phyloP scores from a whole-genome alignment of 768 basidiomycete genomes.

The Crassisporium funariophilum region DNA sequence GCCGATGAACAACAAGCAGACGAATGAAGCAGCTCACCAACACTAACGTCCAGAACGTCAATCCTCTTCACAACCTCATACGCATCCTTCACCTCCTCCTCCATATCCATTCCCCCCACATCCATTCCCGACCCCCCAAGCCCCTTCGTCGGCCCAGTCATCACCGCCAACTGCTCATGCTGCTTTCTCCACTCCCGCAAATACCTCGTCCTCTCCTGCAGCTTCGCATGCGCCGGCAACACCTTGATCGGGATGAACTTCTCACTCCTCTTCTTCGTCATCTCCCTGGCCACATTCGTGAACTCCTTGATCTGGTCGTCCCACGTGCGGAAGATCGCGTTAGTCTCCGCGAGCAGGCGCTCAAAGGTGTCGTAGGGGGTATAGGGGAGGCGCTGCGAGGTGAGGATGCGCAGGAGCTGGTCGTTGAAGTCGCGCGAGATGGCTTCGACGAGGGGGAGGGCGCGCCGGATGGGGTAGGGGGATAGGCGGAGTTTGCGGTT shows the following conservation, averaged over 20 bases:
- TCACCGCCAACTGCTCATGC: slow-evolving; percentile 95
- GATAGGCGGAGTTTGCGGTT: slow-evolving; percentile 95
- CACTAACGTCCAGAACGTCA: slow-evolving; percentile 92
- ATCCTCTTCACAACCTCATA: slow-evolving; percentile 98
- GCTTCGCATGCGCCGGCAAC: slow-evolving; percentile 83
- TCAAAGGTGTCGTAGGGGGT: slow-evolving; percentile 96
- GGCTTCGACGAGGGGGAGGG: slow-evolving; percentile 95
- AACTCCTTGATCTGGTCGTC: slow-evolving; percentile 92
- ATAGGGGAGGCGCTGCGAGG: slow-evolving; percentile 89
- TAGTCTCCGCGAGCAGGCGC: slow-evolving; percentile 72
- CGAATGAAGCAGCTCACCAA: slow-evolving; percentile 53
- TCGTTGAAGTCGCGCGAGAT: slow-evolving; percentile 98
- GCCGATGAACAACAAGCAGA: background rate
- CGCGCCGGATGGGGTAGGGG: slow-evolving; percentile 94
- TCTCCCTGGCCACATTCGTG: slow-evolving; percentile 89
- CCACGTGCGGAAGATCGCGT: slow-evolving; percentile 83
- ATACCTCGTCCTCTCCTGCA: slow-evolving; percentile 87
- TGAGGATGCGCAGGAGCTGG: slow-evolving; percentile 87
- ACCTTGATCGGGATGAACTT: slow-evolving; percentile 98
- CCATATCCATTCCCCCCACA: slow-evolving; percentile 94
- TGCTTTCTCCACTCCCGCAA: slow-evolving; percentile 93
- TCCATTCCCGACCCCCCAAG: slow-evolving; percentile 70
- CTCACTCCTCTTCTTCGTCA: slow-evolving; percentile 85
- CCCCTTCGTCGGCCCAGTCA: slow-evolving; percentile 95
- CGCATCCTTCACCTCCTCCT: slow-evolving; percentile 93